Evolutionary conservation across 2,329 filamentous ascomycete genomes (phyloP).

Genomic region (Xylaria sp.): DNA sequence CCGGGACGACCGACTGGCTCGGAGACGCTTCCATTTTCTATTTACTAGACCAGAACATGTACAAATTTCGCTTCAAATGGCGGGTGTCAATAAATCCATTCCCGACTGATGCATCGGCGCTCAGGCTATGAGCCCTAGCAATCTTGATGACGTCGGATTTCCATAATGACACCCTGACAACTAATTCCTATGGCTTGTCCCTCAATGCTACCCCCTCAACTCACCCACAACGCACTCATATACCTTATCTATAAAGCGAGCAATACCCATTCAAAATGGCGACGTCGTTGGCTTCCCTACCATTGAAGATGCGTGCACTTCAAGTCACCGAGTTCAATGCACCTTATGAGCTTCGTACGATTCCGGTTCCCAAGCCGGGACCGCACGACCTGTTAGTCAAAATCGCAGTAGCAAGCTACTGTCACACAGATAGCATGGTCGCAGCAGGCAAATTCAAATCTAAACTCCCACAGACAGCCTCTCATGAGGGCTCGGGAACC

Average conservation of each 20-base stretch:
- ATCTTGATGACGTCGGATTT: not conserved
- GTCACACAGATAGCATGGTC: conserved; percentile 67
- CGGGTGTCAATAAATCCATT: not conserved
- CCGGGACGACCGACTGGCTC: not conserved
- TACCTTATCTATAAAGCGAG: not conserved
- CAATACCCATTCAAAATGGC: conserved; percentile 2
- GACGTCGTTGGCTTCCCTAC: not conserved
- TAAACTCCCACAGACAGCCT: conserved; percentile 57
- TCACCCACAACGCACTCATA: not conserved
- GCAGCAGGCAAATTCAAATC: conserved; percentile 53
- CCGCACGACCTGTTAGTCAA: conserved; percentile 64
- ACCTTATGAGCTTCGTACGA: conserved; percentile 58
- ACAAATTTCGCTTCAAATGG: not conserved
- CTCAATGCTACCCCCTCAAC: not conserved
- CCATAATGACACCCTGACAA: not conserved
- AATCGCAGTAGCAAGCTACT: conserved; percentile 64
- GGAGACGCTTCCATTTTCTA: not conserved
- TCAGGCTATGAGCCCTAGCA: not conserved
- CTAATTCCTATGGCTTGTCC: not conserved
- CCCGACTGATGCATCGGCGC: not conserved
- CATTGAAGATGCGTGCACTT: conserved; percentile 41
- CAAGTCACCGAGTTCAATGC: conserved; percentile 52
- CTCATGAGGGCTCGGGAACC: conserved; percentile 63
- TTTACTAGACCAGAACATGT: not conserved
- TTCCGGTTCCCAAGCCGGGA: conserved; percentile 55